phyloP scores from a whole-genome alignment of 1,139 yeast species.

The Zygoascus sp. region DNA sequence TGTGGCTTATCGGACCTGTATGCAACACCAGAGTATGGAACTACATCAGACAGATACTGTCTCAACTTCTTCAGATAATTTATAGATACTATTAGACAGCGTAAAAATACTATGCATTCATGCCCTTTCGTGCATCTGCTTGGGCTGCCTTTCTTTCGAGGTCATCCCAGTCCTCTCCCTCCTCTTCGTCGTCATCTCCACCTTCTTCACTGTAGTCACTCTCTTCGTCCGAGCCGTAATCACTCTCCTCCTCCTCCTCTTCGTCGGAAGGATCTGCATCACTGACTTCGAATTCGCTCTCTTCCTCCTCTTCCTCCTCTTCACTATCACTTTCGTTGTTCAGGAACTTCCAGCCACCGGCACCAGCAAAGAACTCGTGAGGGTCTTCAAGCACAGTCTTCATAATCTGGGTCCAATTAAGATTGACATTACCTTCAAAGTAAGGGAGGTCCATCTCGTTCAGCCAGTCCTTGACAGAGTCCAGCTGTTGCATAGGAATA shows the following conservation, averaged over 20 bases:
- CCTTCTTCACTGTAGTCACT: slow-evolving; percentile 40
- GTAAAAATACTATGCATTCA: background rate
- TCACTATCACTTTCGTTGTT: slow-evolving; percentile 47
- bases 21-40: background rate
- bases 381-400: slow-evolving; percentile 91
- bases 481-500: slow-evolving; percentile 87
- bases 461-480: slow-evolving; percentile 92
- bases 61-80: background rate
- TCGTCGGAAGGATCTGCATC: slow-evolving; percentile 32
- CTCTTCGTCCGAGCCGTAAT: slow-evolving; percentile 30
- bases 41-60: background rate
- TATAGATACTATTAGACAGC: background rate
- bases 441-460: slow-evolving; percentile 93
- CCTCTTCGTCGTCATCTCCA: slow-evolving; percentile 31
- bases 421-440: slow-evolving; percentile 91
- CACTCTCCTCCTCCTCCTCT: slow-evolving; percentile 24
- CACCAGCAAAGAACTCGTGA: slow-evolving; percentile 79
- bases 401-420: slow-evolving; percentile 96
- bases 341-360: slow-evolving; percentile 94
- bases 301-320: slow-evolving; percentile 40
- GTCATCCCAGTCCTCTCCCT: slow-evolving; percentile 19
- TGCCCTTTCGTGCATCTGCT: slow-evolving; percentile 9
- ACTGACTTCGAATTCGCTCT: slow-evolving; percentile 36
- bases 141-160: slow-evolving; percentile 9
- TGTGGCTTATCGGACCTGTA: no score